Evolutionary conservation across 139 green algal species (phyloP).

Genomic region (Picochlorum sp.): DNA sequence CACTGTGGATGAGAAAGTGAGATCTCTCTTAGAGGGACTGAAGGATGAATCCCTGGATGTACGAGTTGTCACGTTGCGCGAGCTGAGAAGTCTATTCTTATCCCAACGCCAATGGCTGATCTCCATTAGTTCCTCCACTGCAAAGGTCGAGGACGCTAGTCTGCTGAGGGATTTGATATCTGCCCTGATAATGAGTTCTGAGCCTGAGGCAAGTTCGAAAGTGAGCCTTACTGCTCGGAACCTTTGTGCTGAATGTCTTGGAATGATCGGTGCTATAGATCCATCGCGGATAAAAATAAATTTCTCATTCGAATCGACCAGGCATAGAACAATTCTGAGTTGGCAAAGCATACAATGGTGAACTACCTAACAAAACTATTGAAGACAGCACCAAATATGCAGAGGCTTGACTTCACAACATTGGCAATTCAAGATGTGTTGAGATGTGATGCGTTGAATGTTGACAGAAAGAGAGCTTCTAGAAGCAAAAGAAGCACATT

Average conservation of each 20-base stretch:
- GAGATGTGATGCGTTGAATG: conserved; percentile 18
- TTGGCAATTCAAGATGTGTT: conserved; percentile 66
- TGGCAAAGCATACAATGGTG: conserved; percentile 35
- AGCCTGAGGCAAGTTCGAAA: conserved; percentile 32
- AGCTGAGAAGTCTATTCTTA: conserved; percentile 46
- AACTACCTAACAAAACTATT: conserved; percentile 74
- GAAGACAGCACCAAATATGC: conserved; percentile 55
- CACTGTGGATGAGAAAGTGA: conserved; percentile 26
- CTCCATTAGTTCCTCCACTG: conserved; percentile 19
- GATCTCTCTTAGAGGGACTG: conserved; percentile 42
- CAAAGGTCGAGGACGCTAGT: background rate
- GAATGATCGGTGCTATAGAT: conserved; percentile 72
- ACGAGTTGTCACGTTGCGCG: conserved; percentile 21
- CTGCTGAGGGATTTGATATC: conserved; percentile 46
- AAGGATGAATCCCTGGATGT: conserved; percentile 44
- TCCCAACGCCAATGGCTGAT: conserved; percentile 31
- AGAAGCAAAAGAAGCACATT: conserved; percentile 7
- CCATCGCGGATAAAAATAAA: conserved; percentile 42
- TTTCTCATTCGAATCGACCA: conserved; percentile 5
- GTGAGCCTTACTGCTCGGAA: conserved; percentile 26
- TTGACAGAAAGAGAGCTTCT: background rate
- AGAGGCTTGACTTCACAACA: conserved; percentile 59
- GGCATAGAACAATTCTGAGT: conserved; percentile 2
- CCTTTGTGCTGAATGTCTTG: conserved; percentile 64
- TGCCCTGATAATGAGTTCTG: conserved; percentile 61